Percentiles rank a stretch among this genome's conserved stretches.
Evolutionary conservation across 108 stramenopile species (phyloP).

Genomic region (Skeletonema potamos): DNA sequence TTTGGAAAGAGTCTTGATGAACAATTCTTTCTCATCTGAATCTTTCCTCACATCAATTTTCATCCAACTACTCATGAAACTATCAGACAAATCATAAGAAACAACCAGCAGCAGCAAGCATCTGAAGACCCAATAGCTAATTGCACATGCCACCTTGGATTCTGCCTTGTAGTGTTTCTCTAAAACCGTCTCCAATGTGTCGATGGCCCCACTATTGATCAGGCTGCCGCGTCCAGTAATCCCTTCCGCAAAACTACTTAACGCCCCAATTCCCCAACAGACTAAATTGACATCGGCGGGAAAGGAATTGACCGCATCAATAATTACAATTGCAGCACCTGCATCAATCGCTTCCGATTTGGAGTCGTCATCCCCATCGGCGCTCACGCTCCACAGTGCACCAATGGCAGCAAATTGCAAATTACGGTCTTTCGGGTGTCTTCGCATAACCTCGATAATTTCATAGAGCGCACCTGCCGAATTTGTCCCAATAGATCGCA

Average conservation of each 20-base stretch:
- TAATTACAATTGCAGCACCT: neutral
- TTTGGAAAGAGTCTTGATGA: neutral
- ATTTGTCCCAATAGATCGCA: slow-evolving; percentile 2
- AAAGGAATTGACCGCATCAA: neutral
- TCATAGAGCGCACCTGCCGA: slow-evolving; percentile 12
- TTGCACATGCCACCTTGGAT: neutral
- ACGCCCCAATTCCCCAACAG: slow-evolving; percentile 12
- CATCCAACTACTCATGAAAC: neutral
- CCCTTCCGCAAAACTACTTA: slow-evolving; percentile 17
- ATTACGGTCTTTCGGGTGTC: neutral
- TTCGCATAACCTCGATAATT: slow-evolving; percentile 11
- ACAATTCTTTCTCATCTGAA: neutral
- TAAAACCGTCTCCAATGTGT: neutral
- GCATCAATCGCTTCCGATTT: slow-evolving; percentile 21
- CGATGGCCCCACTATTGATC: neutral
- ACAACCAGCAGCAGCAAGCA: slow-evolving; percentile 8
- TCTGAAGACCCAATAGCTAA: slow-evolving; percentile 20
- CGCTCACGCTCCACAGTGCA: slow-evolving; percentile 11
- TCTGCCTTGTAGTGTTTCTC: neutral
- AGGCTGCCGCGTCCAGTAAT: slow-evolving; percentile 1
- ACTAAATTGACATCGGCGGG: slow-evolving; percentile 1
- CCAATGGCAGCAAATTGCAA: slow-evolving; percentile 10
- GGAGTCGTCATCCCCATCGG: slow-evolving; percentile 14
- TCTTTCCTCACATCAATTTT: neutral
- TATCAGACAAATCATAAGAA: neutral